phyloP scores from a whole-genome alignment of 768 basidiomycete species.

The Mycena indigotica region DNA sequence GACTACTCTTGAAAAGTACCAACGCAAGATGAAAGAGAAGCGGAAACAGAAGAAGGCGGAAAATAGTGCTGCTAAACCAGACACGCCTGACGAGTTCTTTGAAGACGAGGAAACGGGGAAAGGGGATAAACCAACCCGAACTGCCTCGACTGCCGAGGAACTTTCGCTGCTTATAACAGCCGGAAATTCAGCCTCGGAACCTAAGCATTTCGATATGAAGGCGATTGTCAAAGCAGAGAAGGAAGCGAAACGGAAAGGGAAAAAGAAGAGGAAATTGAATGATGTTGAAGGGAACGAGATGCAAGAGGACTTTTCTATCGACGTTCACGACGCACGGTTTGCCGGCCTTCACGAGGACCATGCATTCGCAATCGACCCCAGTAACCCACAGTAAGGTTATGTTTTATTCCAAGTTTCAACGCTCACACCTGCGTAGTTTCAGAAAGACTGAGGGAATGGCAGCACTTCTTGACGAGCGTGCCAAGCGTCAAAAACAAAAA shows the following conservation, averaged over 20 bases:
- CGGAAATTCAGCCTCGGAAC: constrained; percentile 54
- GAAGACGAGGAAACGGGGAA: constrained; percentile 39
- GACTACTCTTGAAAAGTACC: constrained; percentile 88
- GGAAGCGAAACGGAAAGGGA: constrained; percentile 46
- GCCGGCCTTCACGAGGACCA: constrained; percentile 85
- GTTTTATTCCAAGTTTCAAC: constrained; percentile 13
- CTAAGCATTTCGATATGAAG: constrained; percentile 88
- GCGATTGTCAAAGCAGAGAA: constrained; percentile 88
- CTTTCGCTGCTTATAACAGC: constrained; percentile 63
- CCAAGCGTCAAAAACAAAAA: constrained; percentile 55
- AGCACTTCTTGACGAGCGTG: constrained; percentile 81
- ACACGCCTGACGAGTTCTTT: constrained; percentile 76
- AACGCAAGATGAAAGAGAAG: constrained; percentile 88
- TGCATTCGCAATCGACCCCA: constrained; percentile 93
- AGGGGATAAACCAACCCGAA: constrained; percentile 29
- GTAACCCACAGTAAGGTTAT: constrained; percentile 82
- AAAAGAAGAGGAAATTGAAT: constrained; percentile 44
- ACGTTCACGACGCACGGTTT: constrained; percentile 89
- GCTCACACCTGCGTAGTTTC: constrained; percentile 54
- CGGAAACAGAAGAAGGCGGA: constrained; percentile 79
- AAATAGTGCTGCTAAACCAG: constrained; percentile 25
- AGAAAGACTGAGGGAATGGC: constrained; percentile 92
- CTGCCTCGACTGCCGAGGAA: constrained; percentile 61
- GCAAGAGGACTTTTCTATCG: constrained; percentile 80
- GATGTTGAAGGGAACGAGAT: constrained; percentile 60